These are phyloP conservation scores for Bryoglossum gracile DNA, from an alignment of 495 filamentous ascomycete species.

Conservation along the genomic window DNA sequence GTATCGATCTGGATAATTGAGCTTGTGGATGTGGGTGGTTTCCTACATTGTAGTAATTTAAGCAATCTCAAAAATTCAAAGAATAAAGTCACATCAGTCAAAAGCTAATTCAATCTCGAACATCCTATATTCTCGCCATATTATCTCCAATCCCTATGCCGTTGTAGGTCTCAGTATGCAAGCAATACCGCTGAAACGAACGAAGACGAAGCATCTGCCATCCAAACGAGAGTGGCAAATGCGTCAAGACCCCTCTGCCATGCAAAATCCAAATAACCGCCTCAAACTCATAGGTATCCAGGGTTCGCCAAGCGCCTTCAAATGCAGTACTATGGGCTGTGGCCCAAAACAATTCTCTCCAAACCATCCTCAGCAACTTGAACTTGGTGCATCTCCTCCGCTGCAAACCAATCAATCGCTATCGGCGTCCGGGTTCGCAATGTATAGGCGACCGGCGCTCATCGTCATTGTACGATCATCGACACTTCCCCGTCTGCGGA, in stretches of 20 bases:
- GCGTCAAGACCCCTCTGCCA: background rate
- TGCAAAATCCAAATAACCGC: background rate
- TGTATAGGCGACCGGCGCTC: constrained; percentile 70
- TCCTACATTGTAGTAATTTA: no score
- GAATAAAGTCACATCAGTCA: no score
- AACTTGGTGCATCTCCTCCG: constrained; percentile 1
- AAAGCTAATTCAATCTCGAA: no score
- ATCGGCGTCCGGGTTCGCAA: constrained; percentile 81
- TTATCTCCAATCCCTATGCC: no score
- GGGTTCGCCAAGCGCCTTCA: background rate
- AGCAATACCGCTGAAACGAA: constrained; percentile 19
- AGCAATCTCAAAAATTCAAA: no score
- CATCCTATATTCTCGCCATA: no score
- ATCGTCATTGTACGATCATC: constrained; percentile 89
- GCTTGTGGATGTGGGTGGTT: no score
- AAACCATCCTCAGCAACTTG: background rate
- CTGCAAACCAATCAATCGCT: constrained; percentile 41
- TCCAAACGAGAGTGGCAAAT: background rate
- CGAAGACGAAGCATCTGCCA: background rate
- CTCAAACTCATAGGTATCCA: background rate
- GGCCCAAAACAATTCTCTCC: background rate
- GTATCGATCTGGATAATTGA: no score
- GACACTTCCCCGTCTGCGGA: constrained; percentile 81
- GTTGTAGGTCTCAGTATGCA: background rate
- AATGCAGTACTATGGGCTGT: no score